Evolutionary conservation across 331 rosid genomes (phyloP).

Genomic region (Pyrus hybrid): DNA sequence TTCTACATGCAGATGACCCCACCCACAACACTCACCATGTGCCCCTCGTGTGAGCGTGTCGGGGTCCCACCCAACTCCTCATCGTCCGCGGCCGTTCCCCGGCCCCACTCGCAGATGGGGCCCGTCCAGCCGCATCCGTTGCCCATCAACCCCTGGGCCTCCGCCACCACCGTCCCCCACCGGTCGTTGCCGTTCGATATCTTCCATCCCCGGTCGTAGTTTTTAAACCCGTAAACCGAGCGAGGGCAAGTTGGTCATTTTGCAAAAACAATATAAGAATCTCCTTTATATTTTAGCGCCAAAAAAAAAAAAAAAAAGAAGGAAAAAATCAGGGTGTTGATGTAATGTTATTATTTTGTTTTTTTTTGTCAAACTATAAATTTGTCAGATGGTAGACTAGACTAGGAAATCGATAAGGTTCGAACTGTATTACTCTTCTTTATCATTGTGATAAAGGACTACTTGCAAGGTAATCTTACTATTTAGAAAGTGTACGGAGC

Average conservation of each 20-base stretch:
- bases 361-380: too few species aligned
- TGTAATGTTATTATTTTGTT: too few species aligned
- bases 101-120: slow-evolving; percentile 30
- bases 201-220: slow-evolving; percentile 13
- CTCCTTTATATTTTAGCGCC: background rate
- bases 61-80: slow-evolving; percentile 61
- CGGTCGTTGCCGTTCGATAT: slow-evolving; percentile 33
- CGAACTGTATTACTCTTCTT: fast-evolving
- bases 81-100: slow-evolving; percentile 22
- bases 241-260: background rate
- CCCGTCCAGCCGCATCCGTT: slow-evolving; percentile 18
- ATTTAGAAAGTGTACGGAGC: background rate
- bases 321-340: too few species aligned
- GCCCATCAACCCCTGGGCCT: slow-evolving; percentile 31
- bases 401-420: fast-evolving
- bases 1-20: slow-evolving; percentile 99
- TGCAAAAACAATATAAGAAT: background rate
- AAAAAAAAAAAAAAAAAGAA: too few species aligned
- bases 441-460: too few species aligned
- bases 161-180: slow-evolving; percentile 14
- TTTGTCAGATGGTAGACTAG: too few species aligned
- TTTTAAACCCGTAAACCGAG: too few species aligned
- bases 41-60: slow-evolving; percentile 98
- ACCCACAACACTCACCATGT: slow-evolving; percentile 98
- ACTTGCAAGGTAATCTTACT: too few species aligned